Base-by-base conservation (phyloP, 78 protist species). In the Emiliania huxleyi region DNA sequence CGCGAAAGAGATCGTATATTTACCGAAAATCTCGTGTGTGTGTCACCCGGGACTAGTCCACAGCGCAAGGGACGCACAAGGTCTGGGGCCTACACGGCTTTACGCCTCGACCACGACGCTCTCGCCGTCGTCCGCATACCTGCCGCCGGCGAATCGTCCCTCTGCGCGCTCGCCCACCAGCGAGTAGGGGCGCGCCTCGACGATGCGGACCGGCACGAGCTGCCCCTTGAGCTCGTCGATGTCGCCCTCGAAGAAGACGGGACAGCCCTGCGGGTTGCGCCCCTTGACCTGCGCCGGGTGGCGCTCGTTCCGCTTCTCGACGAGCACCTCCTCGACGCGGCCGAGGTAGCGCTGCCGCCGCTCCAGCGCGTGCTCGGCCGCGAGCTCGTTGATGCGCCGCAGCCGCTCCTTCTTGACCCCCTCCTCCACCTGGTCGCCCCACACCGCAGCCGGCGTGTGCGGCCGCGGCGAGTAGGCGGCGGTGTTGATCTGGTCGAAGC, bases 401-500 rank as follows among this genome's bases (percentile, higher is more conserved):
- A 90, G 85, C 21, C 94, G 91, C 26, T 85, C 87, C 69, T 49
- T 69, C 71, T 79, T 84, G 43, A 85, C 94, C 49, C 37, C 22
- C 52, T 40, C 85, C 29, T 1, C 15, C 45, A 42, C 85, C 91
- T 92, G 94, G 37, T 85, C 23, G 26, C 40, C 44, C 94, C 94
- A 92, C 33, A n/a, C 3, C 19, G 94, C 94, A 0, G 91, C 91
- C 18, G 94, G 94, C 29, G 94, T 92, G 94, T 92, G 88, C 23
- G 94, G 94, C 49, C 94, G 71, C 44, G 94, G 94, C 81, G 90
- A 81, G 89, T 91, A 91, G 35, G 93, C 93, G 25, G 93, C 93
- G 38, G 93, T 91, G 73, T 77, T 91, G 55, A 55, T 26, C 56
- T 29, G 69, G 83, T 92, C 94, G 37, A 92, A 92, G 6, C 35